These are phyloP conservation scores for Spatholobus suberectus DNA, from an alignment of 306 rosid genomes.

Conservation along the genomic window DNA sequence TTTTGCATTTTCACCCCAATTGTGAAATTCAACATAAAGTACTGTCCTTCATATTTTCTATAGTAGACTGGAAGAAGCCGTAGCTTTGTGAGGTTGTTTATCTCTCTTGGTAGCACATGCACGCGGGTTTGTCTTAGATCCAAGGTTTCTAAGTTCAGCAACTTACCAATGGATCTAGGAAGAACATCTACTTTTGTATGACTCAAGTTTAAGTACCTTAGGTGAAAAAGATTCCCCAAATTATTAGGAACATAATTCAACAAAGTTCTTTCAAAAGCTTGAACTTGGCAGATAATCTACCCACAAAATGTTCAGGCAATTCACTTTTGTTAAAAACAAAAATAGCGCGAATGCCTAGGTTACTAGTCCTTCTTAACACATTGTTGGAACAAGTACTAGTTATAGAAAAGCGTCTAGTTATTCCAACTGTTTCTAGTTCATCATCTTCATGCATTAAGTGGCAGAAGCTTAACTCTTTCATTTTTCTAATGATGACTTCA, in stretches of 20 bases:
- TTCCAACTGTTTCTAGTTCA: background rate
- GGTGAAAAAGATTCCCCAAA: slow-evolving; percentile 28
- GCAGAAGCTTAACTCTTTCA: slow-evolving; percentile 23
- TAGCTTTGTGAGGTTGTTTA: slow-evolving; percentile 39
- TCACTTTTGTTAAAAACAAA: background rate
- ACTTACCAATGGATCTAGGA: slow-evolving; percentile 36
- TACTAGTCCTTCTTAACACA: background rate
- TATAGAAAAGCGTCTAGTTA: slow-evolving; percentile 31
- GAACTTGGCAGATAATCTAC: background rate
- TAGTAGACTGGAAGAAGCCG: slow-evolving; percentile 25
- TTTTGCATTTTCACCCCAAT: slow-evolving; percentile 21
- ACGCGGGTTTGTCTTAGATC: slow-evolving; percentile 35
- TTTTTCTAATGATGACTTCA: slow-evolving; percentile 32
- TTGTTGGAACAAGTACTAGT: background rate
- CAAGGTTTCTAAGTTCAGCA: slow-evolving; percentile 38
- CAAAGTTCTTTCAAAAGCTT: slow-evolving; percentile 6
- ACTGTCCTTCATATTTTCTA: background rate
- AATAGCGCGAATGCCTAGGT: slow-evolving; percentile 19
- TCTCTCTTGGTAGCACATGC: slow-evolving; percentile 34
- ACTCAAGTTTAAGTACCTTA: slow-evolving; percentile 35
- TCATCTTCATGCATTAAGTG: slow-evolving; percentile 14
- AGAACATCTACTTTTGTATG: slow-evolving; percentile 30
- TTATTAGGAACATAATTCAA: slow-evolving; percentile 19
- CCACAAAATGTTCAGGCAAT: background rate
- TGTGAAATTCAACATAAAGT: slow-evolving; percentile 1